A percentile compares a stretch with the other conserved stretches of the same genome.
phyloP scores from a whole-genome alignment of 495 filamentous ascomycete species.

The Cercophora samala region DNA sequence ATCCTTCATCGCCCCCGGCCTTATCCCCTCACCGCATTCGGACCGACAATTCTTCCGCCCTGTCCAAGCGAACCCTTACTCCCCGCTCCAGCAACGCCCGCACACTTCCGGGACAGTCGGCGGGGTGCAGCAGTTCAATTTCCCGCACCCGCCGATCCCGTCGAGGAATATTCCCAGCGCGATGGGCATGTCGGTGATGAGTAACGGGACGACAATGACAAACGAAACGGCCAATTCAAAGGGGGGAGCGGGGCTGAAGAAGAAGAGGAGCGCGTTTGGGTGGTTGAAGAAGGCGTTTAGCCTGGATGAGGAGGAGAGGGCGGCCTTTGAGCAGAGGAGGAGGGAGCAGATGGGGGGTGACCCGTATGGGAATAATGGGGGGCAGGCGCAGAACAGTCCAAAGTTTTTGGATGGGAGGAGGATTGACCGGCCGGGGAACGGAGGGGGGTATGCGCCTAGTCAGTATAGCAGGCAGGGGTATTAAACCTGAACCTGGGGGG shows the following conservation, averaged over 20 bases:
- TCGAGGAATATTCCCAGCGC: constrained; percentile 45
- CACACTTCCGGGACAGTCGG: constrained; percentile 47
- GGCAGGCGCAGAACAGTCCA: constrained; percentile 39
- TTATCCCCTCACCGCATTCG: constrained; percentile 48
- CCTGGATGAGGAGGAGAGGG: constrained; percentile 54
- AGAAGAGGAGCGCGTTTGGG: constrained; percentile 57
- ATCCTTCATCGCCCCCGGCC: constrained; percentile 33
- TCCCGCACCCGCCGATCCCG: constrained; percentile 27
- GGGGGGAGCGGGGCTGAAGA: constrained; percentile 43
- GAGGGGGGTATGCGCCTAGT: background rate
- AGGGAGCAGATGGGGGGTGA: constrained; percentile 34
- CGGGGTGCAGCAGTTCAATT: background rate
- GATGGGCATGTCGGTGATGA: constrained; percentile 53
- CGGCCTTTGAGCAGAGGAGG: constrained; percentile 48
- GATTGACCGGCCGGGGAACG: constrained; percentile 18
- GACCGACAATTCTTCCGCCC: constrained; percentile 54
- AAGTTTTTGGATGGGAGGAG: constrained; percentile 46
- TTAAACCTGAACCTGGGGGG: too few relatives aligned
- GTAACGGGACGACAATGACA: constrained; percentile 39
- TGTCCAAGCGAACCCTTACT: constrained; percentile 54
- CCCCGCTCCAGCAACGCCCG: constrained; percentile 53
- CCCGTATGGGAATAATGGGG: constrained; percentile 29
- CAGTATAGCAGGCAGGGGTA: background rate
- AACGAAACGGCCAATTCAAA: constrained; percentile 18
- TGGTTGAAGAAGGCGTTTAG: constrained; percentile 59